Evolutionary conservation across 2,329 filamentous ascomycete genomes (phyloP), one percentile per base, ranked within the genome.

Genomic region (Claviceps sp.): DNA sequence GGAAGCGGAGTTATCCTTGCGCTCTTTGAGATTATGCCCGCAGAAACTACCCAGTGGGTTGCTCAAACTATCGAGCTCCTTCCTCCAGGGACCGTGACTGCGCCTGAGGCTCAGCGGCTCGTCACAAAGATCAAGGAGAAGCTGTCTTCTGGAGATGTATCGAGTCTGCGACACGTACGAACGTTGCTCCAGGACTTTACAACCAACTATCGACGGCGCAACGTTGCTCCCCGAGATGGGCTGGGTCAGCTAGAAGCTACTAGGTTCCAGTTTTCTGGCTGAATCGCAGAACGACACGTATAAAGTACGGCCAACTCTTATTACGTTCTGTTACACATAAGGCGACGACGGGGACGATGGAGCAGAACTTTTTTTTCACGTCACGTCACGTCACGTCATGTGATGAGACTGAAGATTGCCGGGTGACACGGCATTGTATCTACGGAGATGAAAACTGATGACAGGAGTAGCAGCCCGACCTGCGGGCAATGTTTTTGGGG

Each of bases 131-230:
- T 97, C 59, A 82, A 80, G 60, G 86, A 93, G 65, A 84, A 82
- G 61, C 79, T 95, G 47, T 74, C 76, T 46, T 79, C 78, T 29
- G 80, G 85, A 54, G 80, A 82, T 40, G 68, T 65, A 1, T 71
- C 77, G 22, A 75, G 74, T 23, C 66, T 88, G 43, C 77, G 88
- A 53, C 89, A 89, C 69, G 88, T 96, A 50, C 79, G 91, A 39
- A 83, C 80, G 26, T 75, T 95, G 37, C 76, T 98, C 52, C 93
- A 97, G 70, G 94, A 98, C 68, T 98, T 98, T 65, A 97, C 93
- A 23, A 95, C 91, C 65, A 87, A 83, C 34, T 98, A 98, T 67
- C 82, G 94, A 49, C 78, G 94, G 63, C 79, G 94, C 56, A 96
- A 98, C 62, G 87, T 98, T 46, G 91, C 93, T n/a, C 93, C 93